A percentile compares a stretch with the other conserved stretches of the same genome.
These are phyloP conservation scores for Crithidia thermophila DNA, from an alignment of 208 protist species.

Conservation along the genomic window DNA sequence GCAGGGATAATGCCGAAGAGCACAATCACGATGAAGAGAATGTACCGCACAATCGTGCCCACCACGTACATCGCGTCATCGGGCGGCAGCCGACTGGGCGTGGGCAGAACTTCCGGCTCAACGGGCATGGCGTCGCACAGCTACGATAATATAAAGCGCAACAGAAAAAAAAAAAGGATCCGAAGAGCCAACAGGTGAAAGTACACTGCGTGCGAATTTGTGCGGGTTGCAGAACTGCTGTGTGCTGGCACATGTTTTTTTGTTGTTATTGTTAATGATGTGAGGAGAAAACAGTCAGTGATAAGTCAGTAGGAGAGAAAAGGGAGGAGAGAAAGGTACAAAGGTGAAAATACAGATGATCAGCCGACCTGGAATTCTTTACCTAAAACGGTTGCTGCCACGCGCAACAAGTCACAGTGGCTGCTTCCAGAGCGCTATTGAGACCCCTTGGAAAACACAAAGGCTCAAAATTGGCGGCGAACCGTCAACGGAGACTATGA, in stretches of 20 bases:
- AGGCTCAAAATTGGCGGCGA: too few relatives aligned
- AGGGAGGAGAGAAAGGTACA: background rate
- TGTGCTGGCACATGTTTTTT: too few relatives aligned
- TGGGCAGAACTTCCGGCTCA: constrained; percentile 81
- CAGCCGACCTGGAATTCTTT: too few relatives aligned
- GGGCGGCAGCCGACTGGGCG: constrained; percentile 70
- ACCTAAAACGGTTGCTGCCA: too few relatives aligned
- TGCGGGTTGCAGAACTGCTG: too few relatives aligned
- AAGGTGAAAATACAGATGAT: background rate
- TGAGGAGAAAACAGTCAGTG: background rate
- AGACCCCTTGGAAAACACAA: too few relatives aligned
- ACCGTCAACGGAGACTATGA: too few relatives aligned
- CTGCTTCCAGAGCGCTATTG: too few relatives aligned
- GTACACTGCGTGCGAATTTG: too few relatives aligned
- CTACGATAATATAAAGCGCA: background rate
- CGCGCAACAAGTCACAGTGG: too few relatives aligned
- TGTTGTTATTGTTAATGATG: too few relatives aligned
- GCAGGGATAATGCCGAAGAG: constrained; percentile 77
- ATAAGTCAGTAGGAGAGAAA: background rate
- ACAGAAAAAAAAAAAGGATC: background rate
- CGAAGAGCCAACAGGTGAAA: too few relatives aligned
- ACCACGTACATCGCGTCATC: constrained; percentile 80
- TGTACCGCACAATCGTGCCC: constrained; percentile 42
- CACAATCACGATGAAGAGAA: constrained; percentile 62
- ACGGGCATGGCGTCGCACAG: constrained; percentile 61